These are phyloP conservation scores for Coniella lustricola DNA, from an alignment of 2,329 filamentous ascomycete genomes.

Conservation along the genomic window DNA sequence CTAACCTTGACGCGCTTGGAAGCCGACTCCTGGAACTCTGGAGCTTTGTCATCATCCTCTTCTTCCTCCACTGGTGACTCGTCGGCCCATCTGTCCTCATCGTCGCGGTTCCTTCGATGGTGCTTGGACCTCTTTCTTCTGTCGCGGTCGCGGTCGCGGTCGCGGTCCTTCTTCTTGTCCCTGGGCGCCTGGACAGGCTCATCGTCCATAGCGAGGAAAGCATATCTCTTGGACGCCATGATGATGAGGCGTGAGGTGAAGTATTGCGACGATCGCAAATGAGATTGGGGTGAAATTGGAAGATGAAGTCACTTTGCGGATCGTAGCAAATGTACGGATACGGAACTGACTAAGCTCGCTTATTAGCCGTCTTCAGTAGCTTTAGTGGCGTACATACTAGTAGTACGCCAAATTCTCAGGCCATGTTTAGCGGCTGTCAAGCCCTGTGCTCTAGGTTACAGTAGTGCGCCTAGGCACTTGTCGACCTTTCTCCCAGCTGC, in stretches of 20 bases:
- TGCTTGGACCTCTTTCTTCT: conserved; percentile 22
- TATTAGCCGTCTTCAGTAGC: no score
- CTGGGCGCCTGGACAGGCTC: conserved; percentile 43
- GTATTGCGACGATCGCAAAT: neutral
- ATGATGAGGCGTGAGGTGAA: neutral
- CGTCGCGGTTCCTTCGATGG: conserved; percentile 36
- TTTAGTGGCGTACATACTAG: no score
- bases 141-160: conserved; percentile 35
- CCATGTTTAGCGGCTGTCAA: no score
- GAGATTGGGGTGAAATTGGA: neutral
- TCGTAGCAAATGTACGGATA: no score
- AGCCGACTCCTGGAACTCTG: conserved; percentile 61
- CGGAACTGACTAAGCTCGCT: no score
- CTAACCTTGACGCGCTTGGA: conserved; percentile 62
- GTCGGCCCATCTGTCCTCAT: conserved; percentile 77
- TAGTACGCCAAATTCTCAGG: no score
- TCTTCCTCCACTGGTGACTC: conserved; percentile 54
- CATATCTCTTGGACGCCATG: conserved; percentile 50
- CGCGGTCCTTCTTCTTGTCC: conserved; percentile 40
- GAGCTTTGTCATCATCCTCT: conserved; percentile 35
- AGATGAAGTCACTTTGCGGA: neutral
- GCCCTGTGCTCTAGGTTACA: no score
- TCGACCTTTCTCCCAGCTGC: no score
- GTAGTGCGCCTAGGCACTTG: no score
- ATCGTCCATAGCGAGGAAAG: conserved; percentile 61